These are phyloP conservation scores for Tilletia indica DNA, from an alignment of 1,284 basidiomycete genomes.

Conservation along the genomic window DNA sequence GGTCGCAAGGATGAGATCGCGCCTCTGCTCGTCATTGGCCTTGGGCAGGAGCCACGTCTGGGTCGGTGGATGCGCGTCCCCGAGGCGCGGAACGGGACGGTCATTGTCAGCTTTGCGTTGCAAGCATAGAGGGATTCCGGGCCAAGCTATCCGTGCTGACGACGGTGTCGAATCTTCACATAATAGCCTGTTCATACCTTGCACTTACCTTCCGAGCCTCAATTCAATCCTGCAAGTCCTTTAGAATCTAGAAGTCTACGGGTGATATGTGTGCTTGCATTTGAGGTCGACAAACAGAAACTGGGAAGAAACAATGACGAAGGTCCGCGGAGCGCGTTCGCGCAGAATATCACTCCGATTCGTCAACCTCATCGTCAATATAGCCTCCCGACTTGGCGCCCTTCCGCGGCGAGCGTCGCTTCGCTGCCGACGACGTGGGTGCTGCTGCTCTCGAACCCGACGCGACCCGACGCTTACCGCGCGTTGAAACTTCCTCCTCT, in stretches of 20 bases:
- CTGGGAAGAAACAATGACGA: neutral
- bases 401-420: neutral
- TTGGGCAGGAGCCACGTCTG: slow-evolving; percentile 82
- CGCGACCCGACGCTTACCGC: neutral
- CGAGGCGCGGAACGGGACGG: slow-evolving; percentile 70
- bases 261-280: too few relatives aligned
- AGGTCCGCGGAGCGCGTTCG: too few relatives aligned
- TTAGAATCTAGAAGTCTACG: too few relatives aligned
- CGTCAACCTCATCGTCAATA: neutral
- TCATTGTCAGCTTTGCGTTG: slow-evolving; percentile 61
- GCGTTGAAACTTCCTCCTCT: neutral
- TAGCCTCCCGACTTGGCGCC: neutral
- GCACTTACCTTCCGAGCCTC: too few relatives aligned
- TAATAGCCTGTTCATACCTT: too few relatives aligned
- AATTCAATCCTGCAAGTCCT: too few relatives aligned
- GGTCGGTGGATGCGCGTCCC: slow-evolving; percentile 83
- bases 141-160: too few relatives aligned
- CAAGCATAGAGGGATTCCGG: too few relatives aligned
- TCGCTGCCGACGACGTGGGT: neutral
- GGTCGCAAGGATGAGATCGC: slow-evolving; percentile 20
- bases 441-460: too few relatives aligned
- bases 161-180: too few relatives aligned
- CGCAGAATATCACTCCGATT: neutral
- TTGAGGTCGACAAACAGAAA: too few relatives aligned
- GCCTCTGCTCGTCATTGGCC: slow-evolving; percentile 69